Evolutionary conservation across 306 rosid species (phyloP), one percentile per base, ranked within the genome.

Genomic region (Casuarina equisetifolia): DNA sequence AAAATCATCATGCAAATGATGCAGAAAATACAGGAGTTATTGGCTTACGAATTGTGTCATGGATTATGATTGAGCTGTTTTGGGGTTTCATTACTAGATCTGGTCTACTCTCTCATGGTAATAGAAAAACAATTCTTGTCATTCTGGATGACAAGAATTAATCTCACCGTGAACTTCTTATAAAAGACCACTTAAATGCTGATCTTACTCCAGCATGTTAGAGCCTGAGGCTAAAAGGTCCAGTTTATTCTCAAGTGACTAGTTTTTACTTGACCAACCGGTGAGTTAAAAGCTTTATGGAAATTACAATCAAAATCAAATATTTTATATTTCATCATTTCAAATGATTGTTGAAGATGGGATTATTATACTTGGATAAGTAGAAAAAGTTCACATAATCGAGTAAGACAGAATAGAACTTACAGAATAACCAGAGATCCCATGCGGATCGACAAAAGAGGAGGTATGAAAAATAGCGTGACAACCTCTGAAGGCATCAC

Each of bases 401-500:
- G 25, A 58, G 69, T 9, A 63, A 19, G 46, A 38, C n/a, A 63
- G n/a, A 63, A 13, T 13, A 16, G 16, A 63, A 63, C 69, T 63
- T 16, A 63, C 69, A 5, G 69, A 63, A 63, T 63, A 63, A 39
- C 69, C 69, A 63, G 69, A 63, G 45, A 63, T 40, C 69, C 69
- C 69, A 13, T 63, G 69, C 12, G 69, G 69, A 38, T 63, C 69
- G 12, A 38, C 20, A 15, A 38, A 63, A 6, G 46, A 63, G 44
- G 69, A 63, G 46, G 69, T 63, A 20, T 63, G 69, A 38, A 63
- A 63, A 63, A 63, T 6, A 6, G 69, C 69, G 38, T 15, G 69
- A 38, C 69, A 63, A 63, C 69, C 69, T 38, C 69, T 63, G 38
- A 63, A 63, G 36, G 69, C 69, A 63, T 63, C 20, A 16, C 69